Base-by-base conservation (phyloP, 164 flowering plant species). In the Cinnamomum chago region DNA sequence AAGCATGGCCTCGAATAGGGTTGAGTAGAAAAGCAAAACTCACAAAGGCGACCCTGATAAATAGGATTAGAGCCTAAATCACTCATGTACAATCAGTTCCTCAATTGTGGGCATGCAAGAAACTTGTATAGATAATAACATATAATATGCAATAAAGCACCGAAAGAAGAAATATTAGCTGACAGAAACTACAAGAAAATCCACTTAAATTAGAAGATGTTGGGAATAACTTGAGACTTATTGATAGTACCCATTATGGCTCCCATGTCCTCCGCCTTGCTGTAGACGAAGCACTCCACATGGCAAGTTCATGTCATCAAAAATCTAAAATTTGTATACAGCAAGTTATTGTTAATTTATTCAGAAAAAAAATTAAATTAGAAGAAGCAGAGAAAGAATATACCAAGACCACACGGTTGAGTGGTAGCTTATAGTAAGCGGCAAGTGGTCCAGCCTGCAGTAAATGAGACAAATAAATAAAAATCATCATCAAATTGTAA, bases 261-360 rank as follows among this genome's bases (percentile, higher is more conserved):
- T 40, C 75, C 89, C 92, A 83, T 92, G 95, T 70, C 94, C 97
- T 77, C 97, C 97, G 74, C 80, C 84, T 50, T 72, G 76, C 15
- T 84, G 85, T 78, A 95, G 89, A 65, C 99, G 96, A 77, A 95
- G 93, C 65, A 95, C 98, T 24, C 99, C 99, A 84, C 98, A 92
- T 15, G 98, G 98, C 83, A 95, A 85, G 81, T 71, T 60, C 96
- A 89, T 89, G 85, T 95, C 99, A 84, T 95, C 99, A 73, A 91
- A 91, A 79, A 86, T 83, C 98, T 93, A 79, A 77, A 80, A 51
- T 6, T 25, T 23, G 15, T 30, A 65, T 52, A 15, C 60, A 74
- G 71, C 22, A 68, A 47, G n/a, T 28, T 28, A 3, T 15, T 20
- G 30, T 67, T 18, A 20, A 64, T 64, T 60, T 23, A 67, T 55